Percentiles rank a stretch among this genome's conserved stretches.
These are phyloP conservation scores for Chaetomium fimeti DNA, from an alignment of 495 filamentous ascomycete genomes.

Conservation along the genomic window DNA sequence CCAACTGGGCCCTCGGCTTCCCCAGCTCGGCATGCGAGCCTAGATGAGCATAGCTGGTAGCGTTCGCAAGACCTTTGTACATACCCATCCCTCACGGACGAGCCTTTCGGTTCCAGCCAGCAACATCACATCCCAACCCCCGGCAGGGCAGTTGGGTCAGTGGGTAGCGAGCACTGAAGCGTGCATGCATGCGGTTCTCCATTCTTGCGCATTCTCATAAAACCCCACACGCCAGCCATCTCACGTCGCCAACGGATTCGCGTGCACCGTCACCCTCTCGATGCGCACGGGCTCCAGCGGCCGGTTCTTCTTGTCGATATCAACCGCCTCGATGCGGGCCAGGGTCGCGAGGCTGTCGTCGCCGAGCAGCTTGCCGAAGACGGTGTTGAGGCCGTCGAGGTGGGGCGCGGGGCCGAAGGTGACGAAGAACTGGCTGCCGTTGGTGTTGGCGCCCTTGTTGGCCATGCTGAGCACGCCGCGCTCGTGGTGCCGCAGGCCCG, in stretches of 20 bases:
- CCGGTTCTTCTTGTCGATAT: slow-evolving; percentile 87
- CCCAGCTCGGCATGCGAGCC: not conserved
- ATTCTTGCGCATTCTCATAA: not conserved
- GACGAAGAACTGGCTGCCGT: slow-evolving; percentile 95
- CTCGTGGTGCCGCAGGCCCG: slow-evolving; percentile 78
- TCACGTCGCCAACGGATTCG: slow-evolving; percentile 84
- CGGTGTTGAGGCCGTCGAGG: slow-evolving; percentile 89
- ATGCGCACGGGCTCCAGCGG: slow-evolving; percentile 71
- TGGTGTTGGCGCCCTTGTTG: slow-evolving; percentile 81
- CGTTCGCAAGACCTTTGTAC: not conserved
- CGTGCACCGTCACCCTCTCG: slow-evolving; percentile 80
- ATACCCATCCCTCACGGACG: not conserved
- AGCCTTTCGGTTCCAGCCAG: not conserved
- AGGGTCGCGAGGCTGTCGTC: slow-evolving; percentile 65
- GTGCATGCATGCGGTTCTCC: not conserved
- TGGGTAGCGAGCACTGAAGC: not conserved
- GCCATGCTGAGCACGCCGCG: slow-evolving; percentile 91
- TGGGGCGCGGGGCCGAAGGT: slow-evolving; percentile 82
- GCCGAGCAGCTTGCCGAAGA: slow-evolving; percentile 79
- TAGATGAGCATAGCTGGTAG: not conserved
- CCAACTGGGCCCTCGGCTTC: not conserved
- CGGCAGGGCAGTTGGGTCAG: no score
- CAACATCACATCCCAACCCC: not conserved
- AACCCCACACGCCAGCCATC: not conserved
- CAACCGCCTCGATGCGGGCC: slow-evolving; percentile 71